Conservation (phyloP, 2,329 filamentous ascomycete species). For the Ascochyta viciae-villosae region DNA sequence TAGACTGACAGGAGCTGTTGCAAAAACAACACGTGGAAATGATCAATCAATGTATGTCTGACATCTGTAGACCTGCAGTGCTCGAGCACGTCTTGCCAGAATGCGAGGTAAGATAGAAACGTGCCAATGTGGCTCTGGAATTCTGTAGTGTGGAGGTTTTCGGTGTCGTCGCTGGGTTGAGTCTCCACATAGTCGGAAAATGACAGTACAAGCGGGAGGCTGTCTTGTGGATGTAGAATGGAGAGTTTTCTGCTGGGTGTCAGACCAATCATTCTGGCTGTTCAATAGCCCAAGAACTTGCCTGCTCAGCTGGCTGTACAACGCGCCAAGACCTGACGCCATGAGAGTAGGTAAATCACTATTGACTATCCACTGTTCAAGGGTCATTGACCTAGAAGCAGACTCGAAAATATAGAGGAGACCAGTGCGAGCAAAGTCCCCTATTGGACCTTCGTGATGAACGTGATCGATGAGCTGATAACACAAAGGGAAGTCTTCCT, state of each 20-base stretch:
- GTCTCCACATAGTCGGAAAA: conserved; percentile 88
- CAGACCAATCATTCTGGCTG: conserved; percentile 9
- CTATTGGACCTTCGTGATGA: conserved; percentile 91
- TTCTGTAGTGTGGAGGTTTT: conserved; percentile 75
- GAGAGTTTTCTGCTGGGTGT: conserved; percentile 71
- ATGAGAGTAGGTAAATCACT: conserved; percentile 96
- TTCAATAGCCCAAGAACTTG: conserved; percentile 35
- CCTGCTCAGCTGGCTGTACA: conserved; percentile 72
- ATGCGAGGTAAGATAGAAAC: conserved; percentile 91
- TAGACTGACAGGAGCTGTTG: conserved; percentile 82
- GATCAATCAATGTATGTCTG: conserved; percentile 89
- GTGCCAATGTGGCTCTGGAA: conserved; percentile 89
- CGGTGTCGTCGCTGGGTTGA: conserved; percentile 68
- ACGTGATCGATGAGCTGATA: conserved; percentile 97
- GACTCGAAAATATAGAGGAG: conserved; percentile 95
- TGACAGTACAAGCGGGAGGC: conserved; percentile 81
- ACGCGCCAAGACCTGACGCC: conserved; percentile 90
- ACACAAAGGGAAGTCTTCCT: conserved; percentile 93
- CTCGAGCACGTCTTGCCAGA: conserved; percentile 98
- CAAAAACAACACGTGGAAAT: conserved; percentile 95
- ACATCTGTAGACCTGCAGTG: conserved; percentile 93
- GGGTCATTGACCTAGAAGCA: conserved; percentile 77
- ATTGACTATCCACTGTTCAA: conserved; percentile 97
- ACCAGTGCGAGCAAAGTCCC: conserved; percentile 94
- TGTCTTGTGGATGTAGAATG: conserved; percentile 75